These are phyloP conservation scores for Wallacemonas sp. DNA, from an alignment of 208 protist genomes.

Conservation along the genomic window DNA sequence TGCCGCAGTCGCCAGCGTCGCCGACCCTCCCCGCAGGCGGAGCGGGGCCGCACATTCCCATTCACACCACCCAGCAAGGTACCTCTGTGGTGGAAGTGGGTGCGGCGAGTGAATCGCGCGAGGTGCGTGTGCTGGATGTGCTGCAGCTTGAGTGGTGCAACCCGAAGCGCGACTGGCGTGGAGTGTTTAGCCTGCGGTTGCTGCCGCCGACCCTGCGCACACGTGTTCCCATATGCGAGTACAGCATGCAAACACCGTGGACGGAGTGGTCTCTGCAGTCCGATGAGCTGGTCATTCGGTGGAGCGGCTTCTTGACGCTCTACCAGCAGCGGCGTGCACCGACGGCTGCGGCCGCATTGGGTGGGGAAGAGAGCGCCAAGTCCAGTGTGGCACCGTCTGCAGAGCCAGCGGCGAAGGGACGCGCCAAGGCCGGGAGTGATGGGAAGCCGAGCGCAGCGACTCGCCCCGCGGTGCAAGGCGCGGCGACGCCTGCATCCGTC, in stretches of 20 bases:
- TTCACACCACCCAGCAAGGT: constrained; percentile 1
- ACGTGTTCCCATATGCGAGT: constrained; percentile 36
- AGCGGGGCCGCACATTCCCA: not conserved
- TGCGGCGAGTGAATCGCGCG: not conserved
- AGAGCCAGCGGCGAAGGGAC: not conserved
- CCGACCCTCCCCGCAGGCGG: not conserved
- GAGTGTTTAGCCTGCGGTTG: constrained; percentile 31
- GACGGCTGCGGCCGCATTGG: not conserved
- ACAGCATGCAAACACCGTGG: constrained; percentile 35
- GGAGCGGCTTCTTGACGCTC: constrained; percentile 40
- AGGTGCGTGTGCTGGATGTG: constrained; percentile 26
- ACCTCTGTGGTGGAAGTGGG: constrained; percentile 12
- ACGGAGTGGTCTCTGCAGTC: constrained; percentile 47
- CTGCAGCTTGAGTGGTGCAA: constrained; percentile 39
- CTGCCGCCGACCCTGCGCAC: constrained; percentile 16
- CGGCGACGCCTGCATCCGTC: too few species aligned
- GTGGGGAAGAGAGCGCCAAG: not conserved
- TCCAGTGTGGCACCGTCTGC: not conserved
- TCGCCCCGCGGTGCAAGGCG: too few species aligned
- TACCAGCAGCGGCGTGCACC: constrained; percentile 13
- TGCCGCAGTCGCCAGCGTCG: not conserved
- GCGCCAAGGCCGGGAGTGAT: not conserved
- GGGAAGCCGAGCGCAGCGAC: too few species aligned
- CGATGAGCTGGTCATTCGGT: constrained; percentile 37
- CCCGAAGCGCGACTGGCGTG: constrained; percentile 19